These are phyloP conservation scores for Blastocystis sp. DNA, from an alignment of 352 stramenopile genomes.

Conservation along the genomic window DNA sequence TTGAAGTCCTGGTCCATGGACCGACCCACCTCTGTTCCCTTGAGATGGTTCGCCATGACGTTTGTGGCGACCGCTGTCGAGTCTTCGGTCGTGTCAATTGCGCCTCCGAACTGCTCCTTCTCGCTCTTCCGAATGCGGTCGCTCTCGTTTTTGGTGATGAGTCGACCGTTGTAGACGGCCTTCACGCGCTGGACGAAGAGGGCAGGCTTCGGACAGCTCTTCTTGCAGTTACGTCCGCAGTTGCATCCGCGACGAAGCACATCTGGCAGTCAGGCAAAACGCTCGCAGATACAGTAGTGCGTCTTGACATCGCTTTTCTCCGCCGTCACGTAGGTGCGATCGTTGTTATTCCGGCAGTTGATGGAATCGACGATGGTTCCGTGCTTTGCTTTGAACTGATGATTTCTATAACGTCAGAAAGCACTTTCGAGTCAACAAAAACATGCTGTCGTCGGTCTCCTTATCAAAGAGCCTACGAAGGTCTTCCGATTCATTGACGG, in stretches of 20 bases:
- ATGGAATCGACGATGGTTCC: neutral
- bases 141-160: constrained; percentile 3
- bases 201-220: neutral
- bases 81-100: neutral
- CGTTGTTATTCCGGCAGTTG: neutral
- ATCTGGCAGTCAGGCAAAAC: neutral
- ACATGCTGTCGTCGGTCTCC: neutral
- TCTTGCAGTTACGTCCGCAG: neutral
- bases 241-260: constrained; percentile 6
- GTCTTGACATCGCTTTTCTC: constrained; percentile 37
- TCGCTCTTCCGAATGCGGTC: constrained; percentile 19
- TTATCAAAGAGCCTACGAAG: neutral
- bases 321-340: constrained; percentile 6
- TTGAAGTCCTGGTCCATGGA: constrained; percentile 27
- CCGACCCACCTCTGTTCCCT: neutral
- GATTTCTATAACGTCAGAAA: constrained; percentile 22
- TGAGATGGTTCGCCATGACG: neutral
- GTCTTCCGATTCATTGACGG: neutral
- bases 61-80: neutral
- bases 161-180: constrained; percentile 5
- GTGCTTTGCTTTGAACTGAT: neutral
- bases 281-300: neutral
- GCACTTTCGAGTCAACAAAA: neutral
- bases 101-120: neutral
- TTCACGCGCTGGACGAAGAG: constrained; percentile 33